Conservation (phyloP, 164 flowering plant species). For the Cinnamomum micranthum region DNA sequence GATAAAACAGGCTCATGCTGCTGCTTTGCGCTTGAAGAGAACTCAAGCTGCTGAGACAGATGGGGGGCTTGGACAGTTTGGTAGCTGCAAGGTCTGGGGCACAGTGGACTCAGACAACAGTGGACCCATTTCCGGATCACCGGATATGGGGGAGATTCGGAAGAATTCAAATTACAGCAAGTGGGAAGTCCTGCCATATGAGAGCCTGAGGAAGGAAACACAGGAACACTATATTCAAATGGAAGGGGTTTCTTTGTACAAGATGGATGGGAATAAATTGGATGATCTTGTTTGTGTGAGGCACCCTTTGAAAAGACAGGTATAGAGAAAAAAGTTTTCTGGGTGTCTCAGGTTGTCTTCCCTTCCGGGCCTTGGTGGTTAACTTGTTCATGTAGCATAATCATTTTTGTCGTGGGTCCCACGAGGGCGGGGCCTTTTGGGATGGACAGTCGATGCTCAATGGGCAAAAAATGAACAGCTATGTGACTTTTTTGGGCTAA, state of each 20-base stretch:
- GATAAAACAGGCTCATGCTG: slow-evolving; percentile 73
- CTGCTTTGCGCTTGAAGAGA: slow-evolving; percentile 70
- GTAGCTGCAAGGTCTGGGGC: slow-evolving; percentile 94
- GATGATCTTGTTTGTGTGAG: slow-evolving; percentile 93
- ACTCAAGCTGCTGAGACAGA: slow-evolving; percentile 36
- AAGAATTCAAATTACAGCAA: slow-evolving; percentile 78
- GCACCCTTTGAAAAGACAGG: slow-evolving; percentile 30
- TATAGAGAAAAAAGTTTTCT: background rate
- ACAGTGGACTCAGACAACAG: slow-evolving; percentile 33
- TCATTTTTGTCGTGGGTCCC: background rate
- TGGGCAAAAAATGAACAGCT: background rate
- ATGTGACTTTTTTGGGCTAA: no score
- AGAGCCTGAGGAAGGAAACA: slow-evolving; percentile 73
- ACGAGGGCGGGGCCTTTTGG: background rate
- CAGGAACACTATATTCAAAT: slow-evolving; percentile 61
- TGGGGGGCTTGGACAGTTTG: slow-evolving; percentile 59
- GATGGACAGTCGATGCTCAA: background rate
- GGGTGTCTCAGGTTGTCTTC: background rate
- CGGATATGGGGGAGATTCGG: slow-evolving; percentile 77
- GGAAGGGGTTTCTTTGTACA: slow-evolving; percentile 80
- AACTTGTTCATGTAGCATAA: background rate
- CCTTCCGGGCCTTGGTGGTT: background rate
- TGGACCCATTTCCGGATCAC: slow-evolving; percentile 79
- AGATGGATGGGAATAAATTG: slow-evolving; percentile 94
- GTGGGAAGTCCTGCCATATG: slow-evolving; percentile 84